These are phyloP conservation scores for Auricularia heimuer DNA, from an alignment of 768 basidiomycete genomes.

Conservation along the genomic window DNA sequence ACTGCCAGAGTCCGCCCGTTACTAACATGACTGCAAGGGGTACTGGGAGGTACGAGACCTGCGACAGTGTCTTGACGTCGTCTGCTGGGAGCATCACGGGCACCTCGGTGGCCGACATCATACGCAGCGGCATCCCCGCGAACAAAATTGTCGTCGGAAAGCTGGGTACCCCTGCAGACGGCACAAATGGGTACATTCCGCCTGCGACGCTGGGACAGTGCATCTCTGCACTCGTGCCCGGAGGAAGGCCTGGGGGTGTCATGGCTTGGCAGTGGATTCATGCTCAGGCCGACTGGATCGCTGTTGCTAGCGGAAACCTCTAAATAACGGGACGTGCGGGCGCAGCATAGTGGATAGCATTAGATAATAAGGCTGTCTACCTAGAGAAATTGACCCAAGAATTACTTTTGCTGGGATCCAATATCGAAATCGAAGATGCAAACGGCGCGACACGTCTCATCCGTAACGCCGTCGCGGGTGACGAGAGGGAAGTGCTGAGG, in stretches of 20 bases:
- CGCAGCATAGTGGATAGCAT: too few relatives aligned
- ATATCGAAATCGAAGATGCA: conserved; percentile 17
- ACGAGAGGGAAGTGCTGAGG: conserved; percentile 23
- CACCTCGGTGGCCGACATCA: conserved; percentile 25
- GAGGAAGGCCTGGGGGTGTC: neutral
- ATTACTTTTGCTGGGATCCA: too few relatives aligned
- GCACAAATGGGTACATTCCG: neutral
- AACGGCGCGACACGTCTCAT: conserved; percentile 42
- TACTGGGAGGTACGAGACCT: conserved; percentile 7
- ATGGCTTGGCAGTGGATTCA: neutral
- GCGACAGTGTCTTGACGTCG: conserved; percentile 13
- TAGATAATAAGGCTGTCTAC: too few relatives aligned
- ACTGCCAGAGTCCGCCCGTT: too few relatives aligned
- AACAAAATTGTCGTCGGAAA: conserved; percentile 31
- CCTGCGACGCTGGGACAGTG: neutral
- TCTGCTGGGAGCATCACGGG: conserved; percentile 21
- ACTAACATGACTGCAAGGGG: neutral
- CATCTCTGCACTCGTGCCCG: neutral
- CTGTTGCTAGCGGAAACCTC: neutral
- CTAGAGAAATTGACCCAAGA: too few relatives aligned
- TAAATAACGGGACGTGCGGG: neutral
- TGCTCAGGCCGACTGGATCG: neutral
- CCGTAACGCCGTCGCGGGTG: conserved; percentile 47
- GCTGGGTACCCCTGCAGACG: conserved; percentile 10
- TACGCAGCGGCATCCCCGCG: conserved; percentile 20